phyloP scores from a whole-genome alignment of 306 rosid genomes.

The Corylus americana region DNA sequence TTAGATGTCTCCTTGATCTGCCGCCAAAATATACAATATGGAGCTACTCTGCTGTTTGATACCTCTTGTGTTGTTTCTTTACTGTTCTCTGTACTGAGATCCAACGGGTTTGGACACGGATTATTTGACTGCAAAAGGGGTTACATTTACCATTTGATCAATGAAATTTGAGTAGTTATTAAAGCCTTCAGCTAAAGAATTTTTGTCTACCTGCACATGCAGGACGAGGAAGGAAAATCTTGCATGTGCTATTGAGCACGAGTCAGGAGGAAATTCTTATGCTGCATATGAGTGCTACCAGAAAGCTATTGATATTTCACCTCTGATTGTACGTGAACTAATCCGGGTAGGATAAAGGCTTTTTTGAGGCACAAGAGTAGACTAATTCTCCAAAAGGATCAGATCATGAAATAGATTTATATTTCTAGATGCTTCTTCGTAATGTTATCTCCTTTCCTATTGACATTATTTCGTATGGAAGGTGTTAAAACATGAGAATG shows the following conservation, averaged over 20 bases:
- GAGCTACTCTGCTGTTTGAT: constrained; percentile 2
- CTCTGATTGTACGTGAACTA: constrained; percentile 63
- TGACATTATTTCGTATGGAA: constrained; percentile 26
- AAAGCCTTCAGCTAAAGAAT: constrained; percentile 13
- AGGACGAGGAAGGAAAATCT: constrained; percentile 84
- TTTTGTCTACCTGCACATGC: constrained; percentile 26
- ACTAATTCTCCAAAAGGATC: constrained; percentile 14
- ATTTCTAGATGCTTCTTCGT: not conserved
- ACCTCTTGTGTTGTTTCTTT: not conserved
- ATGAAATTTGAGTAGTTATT: not conserved
- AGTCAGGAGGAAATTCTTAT: constrained; percentile 69
- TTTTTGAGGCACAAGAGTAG: constrained; percentile 14
- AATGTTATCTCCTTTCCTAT: constrained; percentile 1
- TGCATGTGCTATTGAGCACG: constrained; percentile 79
- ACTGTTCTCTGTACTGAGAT: constrained; percentile 3
- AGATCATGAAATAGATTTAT: not conserved
- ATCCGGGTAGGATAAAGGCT: constrained; percentile 58
- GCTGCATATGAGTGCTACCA: constrained; percentile 95
- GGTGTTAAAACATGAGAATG: constrained; percentile 83
- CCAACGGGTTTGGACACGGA: not conserved
- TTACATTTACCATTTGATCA: not conserved
- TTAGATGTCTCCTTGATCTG: not conserved
- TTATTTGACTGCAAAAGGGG: not conserved
- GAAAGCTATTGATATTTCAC: constrained; percentile 95
- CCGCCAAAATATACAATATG: not conserved